These are phyloP conservation scores for Cyclotella baltica DNA, from an alignment of 108 stramenopile species.

Conservation along the genomic window DNA sequence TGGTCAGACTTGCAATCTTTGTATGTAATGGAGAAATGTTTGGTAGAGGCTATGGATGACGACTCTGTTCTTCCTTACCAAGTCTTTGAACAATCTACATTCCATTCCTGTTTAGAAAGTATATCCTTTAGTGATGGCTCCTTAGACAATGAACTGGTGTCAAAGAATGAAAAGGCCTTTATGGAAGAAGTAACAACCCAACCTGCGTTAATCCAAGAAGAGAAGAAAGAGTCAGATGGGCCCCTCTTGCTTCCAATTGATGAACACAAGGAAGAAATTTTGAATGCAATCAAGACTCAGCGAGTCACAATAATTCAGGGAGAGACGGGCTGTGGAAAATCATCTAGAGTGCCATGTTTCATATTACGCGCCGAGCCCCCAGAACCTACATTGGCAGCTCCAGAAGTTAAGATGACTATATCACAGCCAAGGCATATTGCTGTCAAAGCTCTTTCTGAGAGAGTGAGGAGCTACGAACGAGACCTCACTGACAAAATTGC, in stretches of 20 bases:
- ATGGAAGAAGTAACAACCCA: conserved; percentile 25
- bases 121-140: conserved; percentile 35
- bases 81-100: conserved; percentile 45
- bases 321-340: conserved; percentile 61
- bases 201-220: neutral
- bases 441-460: conserved; percentile 82
- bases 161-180: conserved; percentile 29
- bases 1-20: conserved; percentile 59
- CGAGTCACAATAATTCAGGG: conserved; percentile 91
- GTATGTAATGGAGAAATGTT: conserved; percentile 60
- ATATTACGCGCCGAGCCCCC: conserved; percentile 75
- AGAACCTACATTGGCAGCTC: conserved; percentile 51
- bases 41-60: conserved; percentile 20
- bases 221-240: neutral
- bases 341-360: conserved; percentile 77
- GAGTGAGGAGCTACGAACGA: conserved; percentile 76
- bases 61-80: conserved; percentile 28
- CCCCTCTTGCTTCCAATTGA: conserved; percentile 70
- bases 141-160: conserved; percentile 38
- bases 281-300: conserved; percentile 64
- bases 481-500: conserved; percentile 66
- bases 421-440: conserved; percentile 93
- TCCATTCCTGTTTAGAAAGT: conserved; percentile 35
- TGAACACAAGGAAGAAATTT: conserved; percentile 73
- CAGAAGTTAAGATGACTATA: conserved; percentile 83